Evolutionary conservation across 2,329 filamentous ascomycete genomes (phyloP).

Genomic region (Podosphaera fusca): DNA sequence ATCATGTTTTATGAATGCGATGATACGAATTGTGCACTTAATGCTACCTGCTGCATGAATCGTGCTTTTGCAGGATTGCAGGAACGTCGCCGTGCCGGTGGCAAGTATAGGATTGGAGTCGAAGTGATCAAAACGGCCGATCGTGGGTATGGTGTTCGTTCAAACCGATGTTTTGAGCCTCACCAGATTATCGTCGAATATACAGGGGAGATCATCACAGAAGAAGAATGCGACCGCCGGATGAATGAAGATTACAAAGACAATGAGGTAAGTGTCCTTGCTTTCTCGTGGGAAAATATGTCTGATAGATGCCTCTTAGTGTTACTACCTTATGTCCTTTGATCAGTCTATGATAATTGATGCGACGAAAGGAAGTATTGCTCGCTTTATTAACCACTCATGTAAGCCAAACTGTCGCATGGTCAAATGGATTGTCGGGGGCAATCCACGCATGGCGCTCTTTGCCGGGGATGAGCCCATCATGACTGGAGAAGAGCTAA

Average conservation of each 20-base stretch:
- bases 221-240: slow-evolving; percentile 73
- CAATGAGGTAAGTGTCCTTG: slow-evolving; percentile 48
- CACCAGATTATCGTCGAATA: slow-evolving; percentile 98
- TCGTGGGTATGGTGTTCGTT: slow-evolving; percentile 76
- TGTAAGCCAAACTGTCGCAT: slow-evolving; percentile 92
- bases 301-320: slow-evolving; percentile 26
- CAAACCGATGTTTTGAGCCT: slow-evolving; percentile 66
- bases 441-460: slow-evolving; percentile 85
- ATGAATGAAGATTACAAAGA: slow-evolving; percentile 90
- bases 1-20: slow-evolving; percentile 98
- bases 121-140: slow-evolving; percentile 82
- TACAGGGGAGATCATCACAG: slow-evolving; percentile 90
- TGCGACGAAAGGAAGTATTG: slow-evolving; percentile 84
- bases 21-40: slow-evolving; percentile 63
- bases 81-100: slow-evolving; percentile 50
- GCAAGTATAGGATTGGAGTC: slow-evolving; percentile 77
- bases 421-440: slow-evolving; percentile 92
- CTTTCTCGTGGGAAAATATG: slow-evolving; percentile 2
- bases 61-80: slow-evolving; percentile 67
- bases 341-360: slow-evolving; percentile 98
- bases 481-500: slow-evolving; percentile 85
- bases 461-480: slow-evolving; percentile 81
- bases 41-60: slow-evolving; percentile 55
- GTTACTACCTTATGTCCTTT: slow-evolving; percentile 96
- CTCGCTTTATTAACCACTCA: slow-evolving; percentile 93